phyloP scores from a whole-genome alignment of 2,329 filamentous ascomycete genomes.

The Beauveria varroae region DNA sequence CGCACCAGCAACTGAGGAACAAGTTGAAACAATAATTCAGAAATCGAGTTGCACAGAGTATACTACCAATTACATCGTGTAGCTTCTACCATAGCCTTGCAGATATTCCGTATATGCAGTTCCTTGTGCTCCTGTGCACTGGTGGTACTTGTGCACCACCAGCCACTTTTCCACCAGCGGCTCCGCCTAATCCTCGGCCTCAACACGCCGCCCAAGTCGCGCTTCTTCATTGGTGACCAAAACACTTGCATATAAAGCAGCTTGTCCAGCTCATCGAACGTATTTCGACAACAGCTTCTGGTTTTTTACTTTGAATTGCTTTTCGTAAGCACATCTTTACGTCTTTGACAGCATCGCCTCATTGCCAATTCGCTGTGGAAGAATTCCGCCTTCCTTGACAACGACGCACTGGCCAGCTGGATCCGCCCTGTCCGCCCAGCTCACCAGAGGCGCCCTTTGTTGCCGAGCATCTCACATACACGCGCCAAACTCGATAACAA shows the following conservation, averaged over 20 bases:
- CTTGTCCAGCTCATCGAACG: background rate
- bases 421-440: slow-evolving; percentile 3
- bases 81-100: background rate
- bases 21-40: background rate
- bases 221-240: slow-evolving; percentile 11
- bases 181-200: slow-evolving; percentile 16
- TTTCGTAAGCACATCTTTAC: background rate
- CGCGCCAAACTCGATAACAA: slow-evolving; percentile 6
- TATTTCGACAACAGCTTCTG: background rate
- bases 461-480: slow-evolving; percentile 11
- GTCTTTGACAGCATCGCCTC: background rate
- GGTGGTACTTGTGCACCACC: background rate
- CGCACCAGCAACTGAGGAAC: background rate
- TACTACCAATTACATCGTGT: background rate
- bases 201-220: slow-evolving; percentile 12
- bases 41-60: background rate
- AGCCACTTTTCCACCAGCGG: background rate
- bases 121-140: background rate
- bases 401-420: slow-evolving; percentile 1
- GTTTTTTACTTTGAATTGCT: background rate
- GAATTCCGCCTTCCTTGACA: background rate
- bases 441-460: slow-evolving; percentile 22
- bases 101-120: background rate
- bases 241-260: slow-evolving; percentile 3
- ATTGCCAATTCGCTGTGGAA: background rate